phyloP scores from a whole-genome alignment of 306 rosid species.

The Arachis stenosperma region DNA sequence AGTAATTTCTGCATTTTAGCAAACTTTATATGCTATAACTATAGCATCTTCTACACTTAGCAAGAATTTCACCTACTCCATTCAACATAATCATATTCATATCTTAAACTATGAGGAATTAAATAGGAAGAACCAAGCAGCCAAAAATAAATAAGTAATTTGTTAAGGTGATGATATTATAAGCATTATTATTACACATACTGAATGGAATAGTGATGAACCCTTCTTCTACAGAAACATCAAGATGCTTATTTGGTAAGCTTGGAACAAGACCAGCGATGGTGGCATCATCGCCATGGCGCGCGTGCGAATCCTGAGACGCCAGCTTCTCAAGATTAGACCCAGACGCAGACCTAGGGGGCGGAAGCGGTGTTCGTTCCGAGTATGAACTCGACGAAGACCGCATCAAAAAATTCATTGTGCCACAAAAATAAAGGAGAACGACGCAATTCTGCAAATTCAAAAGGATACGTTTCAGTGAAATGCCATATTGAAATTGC shows the following conservation, averaged over 20 bases:
- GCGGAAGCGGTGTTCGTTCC: slow-evolving; percentile 53
- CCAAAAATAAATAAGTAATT: not conserved
- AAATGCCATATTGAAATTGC: not conserved
- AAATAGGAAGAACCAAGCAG: not conserved
- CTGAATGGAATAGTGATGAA: slow-evolving; percentile 80
- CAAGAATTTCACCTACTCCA: too few species aligned
- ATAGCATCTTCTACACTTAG: too few species aligned
- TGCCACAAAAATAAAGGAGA: slow-evolving; percentile 19
- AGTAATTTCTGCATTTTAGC: too few species aligned
- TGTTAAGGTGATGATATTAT: not conserved
- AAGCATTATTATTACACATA: slow-evolving; percentile 38
- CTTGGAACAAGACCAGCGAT: slow-evolving; percentile 41
- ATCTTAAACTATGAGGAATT: not conserved
- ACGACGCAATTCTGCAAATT: slow-evolving; percentile 35
- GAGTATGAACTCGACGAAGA: slow-evolving; percentile 51
- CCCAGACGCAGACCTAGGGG: slow-evolving; percentile 48
- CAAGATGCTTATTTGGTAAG: slow-evolving; percentile 64
- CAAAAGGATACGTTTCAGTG: slow-evolving; percentile 20
- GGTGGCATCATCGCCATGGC: slow-evolving; percentile 43
- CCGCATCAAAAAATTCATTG: slow-evolving; percentile 80
- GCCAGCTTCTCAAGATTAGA: slow-evolving; percentile 55
- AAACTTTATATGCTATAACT: too few species aligned
- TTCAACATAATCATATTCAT: too few species aligned
- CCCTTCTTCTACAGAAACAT: slow-evolving; percentile 86
- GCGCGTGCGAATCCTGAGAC: slow-evolving; percentile 58